Evolutionary conservation across 306 rosid species (phyloP), one percentile per base, ranked within the genome.

Genomic region (Vicia sativa): DNA sequence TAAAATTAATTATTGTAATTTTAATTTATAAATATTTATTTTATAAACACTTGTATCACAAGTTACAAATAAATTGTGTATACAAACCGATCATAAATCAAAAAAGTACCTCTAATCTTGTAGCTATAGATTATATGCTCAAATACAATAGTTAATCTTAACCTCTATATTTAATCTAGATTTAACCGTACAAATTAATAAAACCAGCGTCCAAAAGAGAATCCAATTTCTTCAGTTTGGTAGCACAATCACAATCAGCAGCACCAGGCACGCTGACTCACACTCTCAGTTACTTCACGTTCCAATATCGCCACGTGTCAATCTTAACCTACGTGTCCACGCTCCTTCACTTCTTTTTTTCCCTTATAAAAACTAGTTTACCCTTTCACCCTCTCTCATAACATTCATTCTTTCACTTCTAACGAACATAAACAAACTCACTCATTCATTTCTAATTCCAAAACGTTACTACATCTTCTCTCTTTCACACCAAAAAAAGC

Each of bases 181-280:
- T 39, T 11, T 10, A 39, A 11, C 9, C 37, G 37, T 31, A 31
- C 37, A 31, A 31, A 31, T 0, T 29, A 29, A 29, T 29, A 43
- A 41, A 14, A 14, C 3, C 53, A 46, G 11, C 21, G 2, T 16
- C 25, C 12, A 48, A 3, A 3, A 48, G 11, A 9, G 28, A 49
- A 16, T 49, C 55, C 14, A 52, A 21, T 52, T 52, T 52, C 34
- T 21, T 52, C 8, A 10, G 15, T 37, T 58, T 41, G 2, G 5
- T 6, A n/a, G 48, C 14, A 39, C 52, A 15, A 9, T 59, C 21
- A 39, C 59, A 12, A 6, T 49, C 68, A 19, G 23, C 71, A 62
- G 81, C 79, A 65, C 71, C 64, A 50, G 83, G 71, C 85, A 84
- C 78, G 81, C 62, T 67, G 77, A 73, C 75, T 73, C 75, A 15